Conservation (phyloP, 2,329 filamentous ascomycete genomes). For the Beauveria caledonica region DNA sequence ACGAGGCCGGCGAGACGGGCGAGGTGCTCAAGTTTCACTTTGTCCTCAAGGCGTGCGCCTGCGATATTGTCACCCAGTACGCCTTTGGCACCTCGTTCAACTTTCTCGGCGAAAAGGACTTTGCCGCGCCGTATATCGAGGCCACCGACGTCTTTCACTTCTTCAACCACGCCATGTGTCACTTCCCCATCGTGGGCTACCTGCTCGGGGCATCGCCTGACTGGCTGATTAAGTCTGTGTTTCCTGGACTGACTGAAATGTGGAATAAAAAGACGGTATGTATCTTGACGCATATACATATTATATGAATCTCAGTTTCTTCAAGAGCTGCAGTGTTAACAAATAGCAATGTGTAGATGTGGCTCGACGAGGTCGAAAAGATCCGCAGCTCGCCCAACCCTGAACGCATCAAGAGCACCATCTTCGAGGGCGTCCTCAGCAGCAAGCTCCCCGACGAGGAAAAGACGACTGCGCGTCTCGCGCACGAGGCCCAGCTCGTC, state of each 20-base stretch:
- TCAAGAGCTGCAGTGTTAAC: background rate
- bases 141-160: constrained; percentile 3
- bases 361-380: constrained; percentile 5
- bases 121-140: background rate
- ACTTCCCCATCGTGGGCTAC: constrained; percentile 1
- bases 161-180: constrained; percentile 5
- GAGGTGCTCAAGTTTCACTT: constrained; percentile 4
- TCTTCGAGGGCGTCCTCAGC: constrained; percentile 4
- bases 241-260: background rate
- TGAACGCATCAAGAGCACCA: constrained; percentile 5
- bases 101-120: constrained; percentile 1
- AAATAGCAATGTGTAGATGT: background rate
- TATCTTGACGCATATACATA: too few relatives aligned
- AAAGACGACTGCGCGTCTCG: constrained; percentile 1
- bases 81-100: constrained; percentile 3
- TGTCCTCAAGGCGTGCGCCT: constrained; percentile 1
- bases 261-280: constrained; percentile 2
- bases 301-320: too few relatives aligned
- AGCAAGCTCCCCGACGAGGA: constrained; percentile 7
- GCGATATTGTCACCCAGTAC: constrained; percentile 6
- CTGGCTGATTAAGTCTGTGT: background rate
- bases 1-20: background rate
- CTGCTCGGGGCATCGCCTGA: background rate
- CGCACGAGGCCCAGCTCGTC: constrained; percentile 7
- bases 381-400: constrained; percentile 6